phyloP scores from a whole-genome alignment of 1,284 basidiomycete species.

The Bjerkandera adusta region DNA sequence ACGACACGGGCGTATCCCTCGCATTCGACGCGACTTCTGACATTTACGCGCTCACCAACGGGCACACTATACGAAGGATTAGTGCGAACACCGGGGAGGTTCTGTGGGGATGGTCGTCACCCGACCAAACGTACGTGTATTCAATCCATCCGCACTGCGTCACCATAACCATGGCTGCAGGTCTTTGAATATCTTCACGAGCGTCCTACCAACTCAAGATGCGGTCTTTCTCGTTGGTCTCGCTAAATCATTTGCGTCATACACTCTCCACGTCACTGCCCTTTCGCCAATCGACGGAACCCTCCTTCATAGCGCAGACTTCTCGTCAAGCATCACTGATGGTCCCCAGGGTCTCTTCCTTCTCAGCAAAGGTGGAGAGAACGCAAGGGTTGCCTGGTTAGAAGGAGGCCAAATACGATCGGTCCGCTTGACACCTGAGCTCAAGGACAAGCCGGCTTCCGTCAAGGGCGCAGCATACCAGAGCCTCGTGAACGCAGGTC shows the following conservation, averaged over 20 bases:
- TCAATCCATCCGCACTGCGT: not conserved
- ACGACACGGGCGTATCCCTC: conserved; percentile 43
- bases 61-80: conserved; percentile 50
- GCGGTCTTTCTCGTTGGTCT: conserved; percentile 71
- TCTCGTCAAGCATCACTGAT: conserved; percentile 58
- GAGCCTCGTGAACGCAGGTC: conserved; percentile 53
- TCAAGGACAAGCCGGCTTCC: conserved; percentile 45
- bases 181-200: conserved; percentile 64
- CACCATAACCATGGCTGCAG: conserved; percentile 32
- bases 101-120: conserved; percentile 63
- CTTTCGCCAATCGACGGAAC: conserved; percentile 57
- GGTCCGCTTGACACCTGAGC: conserved; percentile 51
- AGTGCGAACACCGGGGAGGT: conserved; percentile 46
- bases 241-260: conserved; percentile 57
- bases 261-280: conserved; percentile 65
- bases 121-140: conserved; percentile 56
- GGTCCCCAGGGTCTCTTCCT: conserved; percentile 43
- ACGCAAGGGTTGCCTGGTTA: conserved; percentile 63
- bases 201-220: conserved; percentile 49
- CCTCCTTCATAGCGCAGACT: conserved; percentile 45
- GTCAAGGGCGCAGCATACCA: conserved; percentile 44
- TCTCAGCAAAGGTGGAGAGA: conserved; percentile 27
- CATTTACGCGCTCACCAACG: conserved; percentile 59
- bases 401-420: conserved; percentile 57
- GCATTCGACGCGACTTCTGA: conserved; percentile 34